Percentiles rank a stretch among this genome's conserved stretches.
Evolutionary conservation across 2,329 filamentous ascomycete species (phyloP).

Genomic region (Aureobasidium leucospermi): DNA sequence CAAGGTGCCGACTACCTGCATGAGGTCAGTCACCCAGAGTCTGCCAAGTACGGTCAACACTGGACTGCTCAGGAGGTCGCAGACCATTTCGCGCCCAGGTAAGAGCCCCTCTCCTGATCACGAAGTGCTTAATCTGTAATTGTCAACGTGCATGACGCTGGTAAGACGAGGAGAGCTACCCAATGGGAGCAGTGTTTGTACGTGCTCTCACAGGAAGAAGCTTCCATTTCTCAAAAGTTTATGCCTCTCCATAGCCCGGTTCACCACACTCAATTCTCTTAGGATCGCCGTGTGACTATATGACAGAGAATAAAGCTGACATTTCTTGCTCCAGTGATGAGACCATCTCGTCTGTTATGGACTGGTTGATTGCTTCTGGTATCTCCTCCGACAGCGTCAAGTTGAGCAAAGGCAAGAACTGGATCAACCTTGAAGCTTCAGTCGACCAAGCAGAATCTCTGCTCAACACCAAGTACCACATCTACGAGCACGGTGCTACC

Average conservation of each 20-base stretch:
- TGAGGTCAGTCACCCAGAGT: slow-evolving; percentile 37
- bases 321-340: neutral
- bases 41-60: slow-evolving; percentile 35
- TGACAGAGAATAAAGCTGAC: neutral
- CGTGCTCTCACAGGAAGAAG: too few relatives aligned
- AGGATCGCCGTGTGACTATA: too few relatives aligned
- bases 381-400: slow-evolving; percentile 42
- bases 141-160: too few relatives aligned
- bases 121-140: too few relatives aligned
- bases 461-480: slow-evolving; percentile 47
- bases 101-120: neutral
- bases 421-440: slow-evolving; percentile 49
- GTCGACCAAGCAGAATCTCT: slow-evolving; percentile 47
- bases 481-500: slow-evolving; percentile 37
- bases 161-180: too few relatives aligned
- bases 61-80: slow-evolving; percentile 38
- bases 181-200: too few relatives aligned
- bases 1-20: slow-evolving; percentile 25
- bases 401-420: slow-evolving; percentile 46
- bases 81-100: slow-evolving; percentile 36
- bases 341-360: slow-evolving; percentile 34
- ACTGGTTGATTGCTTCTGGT: slow-evolving; percentile 49
- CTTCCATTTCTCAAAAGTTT: too few relatives aligned
- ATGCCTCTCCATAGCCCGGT: too few relatives aligned
- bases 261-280: too few relatives aligned